Evolutionary conservation across 2,329 filamentous ascomycete species (phyloP).

Genomic region (Rhynchosporium secalis): DNA sequence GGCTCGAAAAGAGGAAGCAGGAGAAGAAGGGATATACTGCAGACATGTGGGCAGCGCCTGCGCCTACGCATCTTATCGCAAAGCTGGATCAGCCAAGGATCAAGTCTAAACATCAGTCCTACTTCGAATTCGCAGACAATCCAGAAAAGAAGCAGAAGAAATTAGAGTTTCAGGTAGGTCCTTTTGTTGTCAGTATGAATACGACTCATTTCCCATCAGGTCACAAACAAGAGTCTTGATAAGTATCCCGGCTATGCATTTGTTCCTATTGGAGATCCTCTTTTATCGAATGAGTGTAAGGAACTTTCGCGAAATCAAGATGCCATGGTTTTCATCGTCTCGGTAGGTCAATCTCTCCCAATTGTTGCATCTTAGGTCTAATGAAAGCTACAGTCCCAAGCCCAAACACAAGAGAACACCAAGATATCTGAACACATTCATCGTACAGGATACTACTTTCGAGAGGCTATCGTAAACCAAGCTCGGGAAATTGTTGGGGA

Average conservation of each 20-base stretch:
- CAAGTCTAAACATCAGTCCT: slow-evolving; percentile 57
- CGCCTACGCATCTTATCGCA: slow-evolving; percentile 38
- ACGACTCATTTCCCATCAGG: slow-evolving; percentile 43
- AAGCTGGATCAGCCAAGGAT: slow-evolving; percentile 38
- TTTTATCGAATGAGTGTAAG: slow-evolving; percentile 61
- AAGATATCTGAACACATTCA: slow-evolving; percentile 51
- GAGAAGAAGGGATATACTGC: slow-evolving; percentile 35
- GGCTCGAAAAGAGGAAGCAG: slow-evolving; percentile 34
- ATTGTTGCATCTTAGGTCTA: not conserved
- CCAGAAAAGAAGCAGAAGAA: slow-evolving; percentile 61
- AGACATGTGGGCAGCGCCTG: slow-evolving; percentile 35
- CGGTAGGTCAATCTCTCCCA: slow-evolving; percentile 48
- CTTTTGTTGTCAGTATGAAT: slow-evolving; percentile 14
- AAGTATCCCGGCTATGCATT: slow-evolving; percentile 61
- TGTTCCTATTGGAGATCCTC: slow-evolving; percentile 62
- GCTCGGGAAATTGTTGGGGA: slow-evolving; percentile 44
- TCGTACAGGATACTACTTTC: slow-evolving; percentile 61
- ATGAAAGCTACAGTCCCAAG: slow-evolving; percentile 10
- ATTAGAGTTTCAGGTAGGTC: slow-evolving; percentile 59
- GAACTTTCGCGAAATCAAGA: slow-evolving; percentile 62
- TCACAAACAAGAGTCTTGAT: slow-evolving; percentile 51
- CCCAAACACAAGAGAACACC: slow-evolving; percentile 34
- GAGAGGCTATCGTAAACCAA: slow-evolving; percentile 58
- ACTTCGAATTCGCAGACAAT: slow-evolving; percentile 66
- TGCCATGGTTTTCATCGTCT: slow-evolving; percentile 67